phyloP scores from a whole-genome alignment of 257 asterid species.

The Solanum chilense region DNA sequence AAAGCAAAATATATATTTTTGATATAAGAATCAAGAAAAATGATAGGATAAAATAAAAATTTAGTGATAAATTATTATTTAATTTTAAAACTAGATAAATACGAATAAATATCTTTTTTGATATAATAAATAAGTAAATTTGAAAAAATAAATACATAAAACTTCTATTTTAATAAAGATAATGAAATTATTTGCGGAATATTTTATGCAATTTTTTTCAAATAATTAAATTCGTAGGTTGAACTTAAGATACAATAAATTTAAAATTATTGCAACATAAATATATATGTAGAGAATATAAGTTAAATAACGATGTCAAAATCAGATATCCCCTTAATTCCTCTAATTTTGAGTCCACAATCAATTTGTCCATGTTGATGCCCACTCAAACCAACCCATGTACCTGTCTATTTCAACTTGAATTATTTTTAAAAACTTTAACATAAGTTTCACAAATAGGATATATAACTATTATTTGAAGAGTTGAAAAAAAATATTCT shows the following conservation, averaged over 20 bases:
- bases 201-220: not conserved
- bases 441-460: no score
- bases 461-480: no score
- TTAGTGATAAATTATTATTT: no score
- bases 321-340: no score
- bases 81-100: no score
- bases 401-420: not conserved
- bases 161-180: not conserved
- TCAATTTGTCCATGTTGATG: not conserved
- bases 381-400: not conserved
- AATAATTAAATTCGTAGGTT: not conserved
- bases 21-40: no score
- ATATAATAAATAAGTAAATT: no score
- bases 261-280: not conserved
- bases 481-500: no score
- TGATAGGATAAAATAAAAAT: not conserved
- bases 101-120: no score
- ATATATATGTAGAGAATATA: no score
- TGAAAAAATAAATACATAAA: no score
- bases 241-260: accelerated
- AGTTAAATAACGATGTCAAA: not conserved
- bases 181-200: not conserved
- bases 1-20: no score
- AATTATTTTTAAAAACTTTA: not conserved
- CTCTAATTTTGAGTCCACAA: not conserved